Evolutionary conservation across 148 eudicot species (phyloP).

Genomic region (Nyssa sinensis): DNA sequence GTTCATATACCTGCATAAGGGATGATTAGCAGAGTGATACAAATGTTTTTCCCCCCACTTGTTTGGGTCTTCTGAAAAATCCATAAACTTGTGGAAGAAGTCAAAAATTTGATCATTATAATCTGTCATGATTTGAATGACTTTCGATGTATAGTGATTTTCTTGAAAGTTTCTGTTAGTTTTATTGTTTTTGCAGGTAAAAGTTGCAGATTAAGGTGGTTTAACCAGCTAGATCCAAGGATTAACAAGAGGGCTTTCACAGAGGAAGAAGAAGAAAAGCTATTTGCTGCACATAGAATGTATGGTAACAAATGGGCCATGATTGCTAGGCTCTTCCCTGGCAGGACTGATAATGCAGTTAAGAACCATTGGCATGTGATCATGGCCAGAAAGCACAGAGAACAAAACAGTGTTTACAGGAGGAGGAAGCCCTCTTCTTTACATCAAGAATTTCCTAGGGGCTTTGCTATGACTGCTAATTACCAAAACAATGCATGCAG

Average conservation of each 20-base stretch:
- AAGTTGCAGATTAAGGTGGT: constrained; percentile 79
- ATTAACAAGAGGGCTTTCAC: constrained; percentile 50
- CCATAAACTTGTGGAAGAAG: no score
- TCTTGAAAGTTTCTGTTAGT: background rate
- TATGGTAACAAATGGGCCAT: constrained; percentile 77
- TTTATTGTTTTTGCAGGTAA: constrained; percentile 33
- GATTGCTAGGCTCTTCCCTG: constrained; percentile 58
- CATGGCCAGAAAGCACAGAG: constrained; percentile 49
- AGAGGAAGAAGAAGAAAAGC: constrained; percentile 59
- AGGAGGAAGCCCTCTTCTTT: constrained; percentile 29
- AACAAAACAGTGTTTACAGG: constrained; percentile 32
- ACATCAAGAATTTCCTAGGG: no score
- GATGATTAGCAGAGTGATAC: background rate
- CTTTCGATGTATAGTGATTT: no score
- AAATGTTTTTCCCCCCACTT: background rate
- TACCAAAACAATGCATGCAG: constrained; percentile 6
- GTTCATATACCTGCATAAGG: background rate
- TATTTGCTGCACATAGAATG: constrained; percentile 40
- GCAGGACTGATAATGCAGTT: constrained; percentile 67
- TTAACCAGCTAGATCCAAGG: constrained; percentile 65
- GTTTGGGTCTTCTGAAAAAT: background rate
- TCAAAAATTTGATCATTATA: no score
- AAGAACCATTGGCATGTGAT: constrained; percentile 83
- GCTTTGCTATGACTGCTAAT: background rate
- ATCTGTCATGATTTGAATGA: background rate